Evolutionary conservation across 2,329 filamentous ascomycete genomes (phyloP).

Genomic region (Ambrosiella beaveri): DNA sequence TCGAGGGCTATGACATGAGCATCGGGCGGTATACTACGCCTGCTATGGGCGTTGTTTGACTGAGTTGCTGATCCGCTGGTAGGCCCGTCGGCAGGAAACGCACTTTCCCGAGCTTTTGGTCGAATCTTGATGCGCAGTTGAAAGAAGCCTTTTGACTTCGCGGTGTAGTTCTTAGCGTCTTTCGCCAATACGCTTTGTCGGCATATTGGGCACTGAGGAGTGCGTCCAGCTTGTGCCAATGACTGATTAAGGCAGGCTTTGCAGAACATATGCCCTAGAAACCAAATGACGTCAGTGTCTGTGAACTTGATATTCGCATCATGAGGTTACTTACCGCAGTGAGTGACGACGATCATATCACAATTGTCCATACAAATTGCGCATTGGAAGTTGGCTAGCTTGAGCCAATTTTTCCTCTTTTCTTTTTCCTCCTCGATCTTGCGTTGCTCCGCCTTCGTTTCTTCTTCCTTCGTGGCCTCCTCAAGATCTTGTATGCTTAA

Average conservation of each 20-base stretch:
- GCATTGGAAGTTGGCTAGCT: slow-evolving; percentile 42
- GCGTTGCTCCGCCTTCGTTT: background rate
- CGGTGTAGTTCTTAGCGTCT: slow-evolving; percentile 25
- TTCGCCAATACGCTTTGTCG: slow-evolving; percentile 36
- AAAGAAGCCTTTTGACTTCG: slow-evolving; percentile 36
- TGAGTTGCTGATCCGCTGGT: too few species aligned
- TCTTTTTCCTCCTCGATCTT: slow-evolving; percentile 21
- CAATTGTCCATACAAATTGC: slow-evolving; percentile 51
- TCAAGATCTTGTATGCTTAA: background rate
- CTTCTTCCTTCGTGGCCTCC: background rate
- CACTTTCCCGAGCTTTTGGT: slow-evolving; percentile 31
- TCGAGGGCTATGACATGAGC: too few species aligned
- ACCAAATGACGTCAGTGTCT: background rate
- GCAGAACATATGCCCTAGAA: slow-evolving; percentile 43
- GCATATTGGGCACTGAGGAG: slow-evolving; percentile 46
- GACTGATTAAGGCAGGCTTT: slow-evolving; percentile 32
- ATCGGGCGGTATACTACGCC: too few species aligned
- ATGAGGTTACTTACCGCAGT: slow-evolving; percentile 38
- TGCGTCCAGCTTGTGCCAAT: slow-evolving; percentile 40
- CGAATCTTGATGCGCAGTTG: slow-evolving; percentile 45
- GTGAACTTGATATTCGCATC: background rate
- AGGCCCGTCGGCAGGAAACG: too few species aligned
- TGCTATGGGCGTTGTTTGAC: too few species aligned
- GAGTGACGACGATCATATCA: slow-evolving; percentile 41
- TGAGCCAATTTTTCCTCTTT: slow-evolving; percentile 28